Percentiles rank a stretch among this genome's conserved stretches.
Conservation (phyloP, 228 moss, liverwort and hornwort species). For the Sphagnum magellanicum region DNA sequence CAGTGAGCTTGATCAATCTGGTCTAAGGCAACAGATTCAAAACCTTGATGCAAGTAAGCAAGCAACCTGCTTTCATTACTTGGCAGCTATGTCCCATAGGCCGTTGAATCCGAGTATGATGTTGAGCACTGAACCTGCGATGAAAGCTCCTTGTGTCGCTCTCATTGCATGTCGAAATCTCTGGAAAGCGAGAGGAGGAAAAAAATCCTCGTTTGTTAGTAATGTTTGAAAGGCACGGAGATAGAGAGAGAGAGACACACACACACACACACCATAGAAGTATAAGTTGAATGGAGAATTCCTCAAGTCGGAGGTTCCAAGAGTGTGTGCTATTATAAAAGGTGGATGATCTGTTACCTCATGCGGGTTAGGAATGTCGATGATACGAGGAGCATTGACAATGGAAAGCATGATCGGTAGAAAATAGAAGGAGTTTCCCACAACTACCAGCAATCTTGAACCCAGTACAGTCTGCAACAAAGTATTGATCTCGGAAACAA, state of each 20-base stretch:
- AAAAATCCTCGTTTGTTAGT: no score
- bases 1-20: no score
- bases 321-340: no score
- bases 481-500: constrained; percentile 45
- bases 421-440: constrained; percentile 42
- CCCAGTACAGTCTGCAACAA: constrained; percentile 43
- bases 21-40: no score
- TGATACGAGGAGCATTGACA: constrained; percentile 33
- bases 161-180: constrained; percentile 44
- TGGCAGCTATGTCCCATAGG: constrained; percentile 38
- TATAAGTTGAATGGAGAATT: no score
- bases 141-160: constrained; percentile 45
- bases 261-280: not conserved
- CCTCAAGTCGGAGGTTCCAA: not conserved
- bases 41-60: not conserved
- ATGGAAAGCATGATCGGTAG: constrained; percentile 29
- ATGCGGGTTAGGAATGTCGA: constrained; percentile 38
- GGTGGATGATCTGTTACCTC: constrained; percentile 4
- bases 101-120: constrained; percentile 47
- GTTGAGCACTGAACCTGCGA: constrained; percentile 35
- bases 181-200: constrained; percentile 5
- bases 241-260: not conserved
- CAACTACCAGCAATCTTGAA: constrained; percentile 40
- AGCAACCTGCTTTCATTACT: constrained; percentile 10
- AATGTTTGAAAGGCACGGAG: no score